These are phyloP conservation scores for Globisporangium cylindrosporum DNA, from an alignment of 352 stramenopile species.

Conservation along the genomic window DNA sequence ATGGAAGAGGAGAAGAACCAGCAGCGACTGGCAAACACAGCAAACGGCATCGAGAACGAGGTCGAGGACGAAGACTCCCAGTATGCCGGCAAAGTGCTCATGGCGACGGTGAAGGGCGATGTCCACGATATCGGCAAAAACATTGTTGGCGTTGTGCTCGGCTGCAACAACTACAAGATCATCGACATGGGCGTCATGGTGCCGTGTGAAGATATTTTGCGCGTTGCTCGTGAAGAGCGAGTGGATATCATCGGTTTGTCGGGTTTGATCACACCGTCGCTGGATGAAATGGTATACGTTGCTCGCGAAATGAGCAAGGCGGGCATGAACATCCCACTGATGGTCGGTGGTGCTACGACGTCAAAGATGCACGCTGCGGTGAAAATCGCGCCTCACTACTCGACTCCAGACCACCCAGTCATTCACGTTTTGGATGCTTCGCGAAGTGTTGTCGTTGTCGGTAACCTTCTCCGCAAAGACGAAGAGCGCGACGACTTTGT, in stretches of 20 bases:
- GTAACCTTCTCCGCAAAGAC: slow-evolving; percentile 86
- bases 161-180: slow-evolving; percentile 99
- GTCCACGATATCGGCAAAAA: slow-evolving; percentile 99
- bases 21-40: slow-evolving; percentile 67
- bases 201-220: slow-evolving; percentile 84
- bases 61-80: slow-evolving; percentile 80
- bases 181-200: slow-evolving; percentile 97
- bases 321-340: slow-evolving; percentile 92
- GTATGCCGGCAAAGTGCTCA: slow-evolving; percentile 92
- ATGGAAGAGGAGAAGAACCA: slow-evolving; percentile 97
- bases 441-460: slow-evolving; percentile 93
- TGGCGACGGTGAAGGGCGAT: slow-evolving; percentile 98
- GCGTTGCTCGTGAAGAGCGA: slow-evolving; percentile 69
- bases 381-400: slow-evolving; percentile 97
- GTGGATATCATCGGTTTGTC: slow-evolving; percentile 97
- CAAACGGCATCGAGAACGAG: slow-evolving; percentile 82
- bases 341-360: slow-evolving; percentile 97
- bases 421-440: slow-evolving; percentile 98
- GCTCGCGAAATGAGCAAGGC: slow-evolving; percentile 94
- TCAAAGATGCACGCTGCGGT: slow-evolving; percentile 98
- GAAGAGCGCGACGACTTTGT: slow-evolving; percentile 93
- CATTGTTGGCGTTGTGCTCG: slow-evolving; percentile 97
- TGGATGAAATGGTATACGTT: slow-evolving; percentile 98
- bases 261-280: slow-evolving; percentile 96
- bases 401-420: slow-evolving; percentile 92